Conservation (phyloP, 228 moss, liverwort and hornwort genomes). For the Sphagnum magellanicum region DNA sequence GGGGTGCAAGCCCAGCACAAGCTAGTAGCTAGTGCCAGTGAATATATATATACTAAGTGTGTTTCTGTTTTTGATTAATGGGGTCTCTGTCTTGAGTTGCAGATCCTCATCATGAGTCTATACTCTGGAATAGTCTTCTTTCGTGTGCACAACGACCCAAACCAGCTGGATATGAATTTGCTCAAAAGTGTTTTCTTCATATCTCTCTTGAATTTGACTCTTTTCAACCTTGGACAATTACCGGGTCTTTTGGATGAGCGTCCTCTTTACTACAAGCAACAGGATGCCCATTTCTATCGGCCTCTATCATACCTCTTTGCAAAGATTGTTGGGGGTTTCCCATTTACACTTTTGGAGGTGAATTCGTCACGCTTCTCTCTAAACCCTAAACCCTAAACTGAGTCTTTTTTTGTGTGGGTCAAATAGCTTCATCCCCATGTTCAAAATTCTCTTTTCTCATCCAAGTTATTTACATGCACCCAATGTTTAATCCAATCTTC, state of each 20-base stretch:
- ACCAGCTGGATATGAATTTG: slow-evolving; percentile 62
- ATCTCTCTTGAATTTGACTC: slow-evolving; percentile 70
- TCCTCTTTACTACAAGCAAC: slow-evolving; percentile 78
- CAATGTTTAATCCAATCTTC: too few relatives aligned
- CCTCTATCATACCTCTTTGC: slow-evolving; percentile 66
- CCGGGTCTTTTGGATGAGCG: slow-evolving; percentile 72
- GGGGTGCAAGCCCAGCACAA: too few relatives aligned
- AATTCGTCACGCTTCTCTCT: too few relatives aligned
- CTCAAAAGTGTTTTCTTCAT: slow-evolving; percentile 64
- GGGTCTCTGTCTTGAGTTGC: slow-evolving; percentile 11
- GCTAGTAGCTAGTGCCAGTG: too few relatives aligned
- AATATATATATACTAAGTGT: background rate
- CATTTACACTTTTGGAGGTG: slow-evolving; percentile 66
- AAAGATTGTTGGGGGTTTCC: slow-evolving; percentile 57
- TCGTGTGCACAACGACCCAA: slow-evolving; percentile 32
- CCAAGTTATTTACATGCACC: too few relatives aligned
- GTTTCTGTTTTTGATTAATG: background rate
- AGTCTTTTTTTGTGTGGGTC: too few relatives aligned
- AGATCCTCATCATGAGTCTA: slow-evolving; percentile 60
- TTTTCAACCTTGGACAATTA: slow-evolving; percentile 81
- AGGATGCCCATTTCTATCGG: slow-evolving; percentile 76
- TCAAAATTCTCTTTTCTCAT: background rate
- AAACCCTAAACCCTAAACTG: too few relatives aligned
- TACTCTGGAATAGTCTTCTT: slow-evolving; percentile 59
- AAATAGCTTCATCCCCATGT: background rate